Conservation (phyloP, 257 asterid species). For the Gentiana dahurica region DNA sequence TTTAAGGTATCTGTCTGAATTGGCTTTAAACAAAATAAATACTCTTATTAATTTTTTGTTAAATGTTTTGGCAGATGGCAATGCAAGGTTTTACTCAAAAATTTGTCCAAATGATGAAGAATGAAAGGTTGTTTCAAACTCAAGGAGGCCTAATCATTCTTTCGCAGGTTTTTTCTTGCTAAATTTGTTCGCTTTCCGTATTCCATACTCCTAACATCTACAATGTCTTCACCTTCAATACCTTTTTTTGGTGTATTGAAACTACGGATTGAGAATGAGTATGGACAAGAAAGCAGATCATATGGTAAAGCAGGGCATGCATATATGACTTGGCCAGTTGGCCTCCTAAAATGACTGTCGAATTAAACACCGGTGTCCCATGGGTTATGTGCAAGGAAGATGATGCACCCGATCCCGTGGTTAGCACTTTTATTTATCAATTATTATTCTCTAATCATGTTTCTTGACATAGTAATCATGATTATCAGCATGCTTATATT, state of each 20-base stretch:
- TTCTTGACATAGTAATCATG: background rate
- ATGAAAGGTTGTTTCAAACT: slow-evolving; percentile 65
- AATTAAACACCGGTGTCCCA: slow-evolving; percentile 73
- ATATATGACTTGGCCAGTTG: slow-evolving; percentile 40
- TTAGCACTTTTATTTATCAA: slow-evolving; percentile 11
- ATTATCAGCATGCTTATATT: too few relatives aligned
- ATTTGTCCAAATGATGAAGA: slow-evolving; percentile 87
- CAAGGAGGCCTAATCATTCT: slow-evolving; percentile 97
- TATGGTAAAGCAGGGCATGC: slow-evolving; percentile 63
- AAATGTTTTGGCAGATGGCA: slow-evolving; percentile 39
- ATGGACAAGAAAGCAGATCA: slow-evolving; percentile 45
- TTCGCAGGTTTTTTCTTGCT: slow-evolving; percentile 50
- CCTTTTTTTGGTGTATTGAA: background rate
- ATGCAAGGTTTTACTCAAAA: slow-evolving; percentile 79
- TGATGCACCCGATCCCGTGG: slow-evolving; percentile 98
- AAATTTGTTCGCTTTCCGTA: background rate
- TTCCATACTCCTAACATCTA: background rate
- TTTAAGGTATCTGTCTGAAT: slow-evolving; percentile 48
- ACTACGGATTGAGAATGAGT: slow-evolving; percentile 89
- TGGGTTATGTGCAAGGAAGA: slow-evolving; percentile 97
- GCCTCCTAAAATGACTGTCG: slow-evolving; percentile 97
- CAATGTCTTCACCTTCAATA: too few relatives aligned
- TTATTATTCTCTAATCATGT: background rate
- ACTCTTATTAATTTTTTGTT: background rate
- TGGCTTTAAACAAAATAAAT: too few relatives aligned